Evolutionary conservation across 148 eudicot genomes (phyloP), one percentile per base, ranked within the genome.

Genomic region (Euryodendron excelsum): DNA sequence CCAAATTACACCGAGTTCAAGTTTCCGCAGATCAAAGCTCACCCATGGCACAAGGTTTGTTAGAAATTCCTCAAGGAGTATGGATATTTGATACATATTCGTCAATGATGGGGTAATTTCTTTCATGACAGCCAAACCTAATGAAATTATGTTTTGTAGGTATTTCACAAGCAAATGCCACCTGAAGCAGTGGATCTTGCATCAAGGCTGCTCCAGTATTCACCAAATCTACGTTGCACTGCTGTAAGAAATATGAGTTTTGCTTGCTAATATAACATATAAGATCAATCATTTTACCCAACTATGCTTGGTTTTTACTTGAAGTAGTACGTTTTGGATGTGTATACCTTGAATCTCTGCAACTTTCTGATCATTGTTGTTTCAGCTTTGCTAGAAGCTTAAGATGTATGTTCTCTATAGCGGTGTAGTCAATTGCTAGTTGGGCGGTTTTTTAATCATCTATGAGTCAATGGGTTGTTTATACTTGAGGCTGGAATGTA

Each of bases 21-120:
- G 89, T 91, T 91, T 80, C 98, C 99, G 13, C 99, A 95, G 81
- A 95, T 95, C 80, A 95, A 95, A 89, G 98, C 99, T 79, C 97
- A 95, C 83, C 98, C 99, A 4, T 96, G 98, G 99, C 98, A 96
- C 88, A 96, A 96, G 97, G 99, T 96, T 65, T 28, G 67, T 72
- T 25, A 2, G 21, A 55, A 79, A 44, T 23, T 68, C 23, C 7
- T 58, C 21, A 20, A 7, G 45, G 5, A 36, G 7, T 6, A 47
- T 23, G 25, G 23, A 69, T 60, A 73, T 37, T 82, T 39, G 13
- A 41, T 41, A 63, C 9, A n/a, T 37, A 21, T 76, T 45, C 34
- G 6, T 44, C 9, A 9, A 50, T 30, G 56, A 4, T 33, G 45
- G 5, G 31, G 28, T 5, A 30, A 58, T 36, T 60, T 25, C 27